phyloP scores from a whole-genome alignment of 2,329 filamentous ascomycete genomes.

The Ophiostoma novo-ulmi region DNA sequence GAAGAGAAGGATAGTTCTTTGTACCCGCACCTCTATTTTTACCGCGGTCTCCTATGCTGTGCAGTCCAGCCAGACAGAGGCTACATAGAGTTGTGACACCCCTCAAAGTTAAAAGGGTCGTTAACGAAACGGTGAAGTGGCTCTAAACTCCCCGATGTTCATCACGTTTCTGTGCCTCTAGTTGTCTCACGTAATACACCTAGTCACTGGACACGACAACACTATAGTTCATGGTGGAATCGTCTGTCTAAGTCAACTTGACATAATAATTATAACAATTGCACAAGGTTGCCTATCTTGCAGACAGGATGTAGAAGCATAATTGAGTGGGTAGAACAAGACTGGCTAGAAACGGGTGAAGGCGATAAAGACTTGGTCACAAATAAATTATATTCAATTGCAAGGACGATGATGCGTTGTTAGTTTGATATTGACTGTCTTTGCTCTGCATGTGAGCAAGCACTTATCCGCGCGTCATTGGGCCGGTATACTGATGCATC shows the following conservation, averaged over 20 bases:
- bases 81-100: too few species aligned
- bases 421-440: neutral
- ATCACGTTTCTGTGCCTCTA: neutral
- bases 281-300: neutral
- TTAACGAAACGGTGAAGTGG: neutral
- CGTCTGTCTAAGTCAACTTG: neutral
- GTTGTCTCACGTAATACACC: neutral
- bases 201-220: neutral
- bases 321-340: neutral
- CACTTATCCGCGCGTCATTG: neutral
- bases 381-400: neutral
- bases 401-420: neutral
- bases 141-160: neutral
- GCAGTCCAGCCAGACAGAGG: too few species aligned
- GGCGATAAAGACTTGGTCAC: neutral
- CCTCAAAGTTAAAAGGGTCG: neutral
- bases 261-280: neutral
- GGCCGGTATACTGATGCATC: conserved; percentile 3
- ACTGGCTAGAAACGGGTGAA: neutral
- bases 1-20: too few species aligned
- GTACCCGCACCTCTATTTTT: too few species aligned
- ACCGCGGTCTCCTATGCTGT: too few species aligned
- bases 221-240: neutral
- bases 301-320: neutral
- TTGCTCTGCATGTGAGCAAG: neutral